Evolutionary conservation across 768 basidiomycete genomes (phyloP).

Genomic region (Crassisporium funariophilum): DNA sequence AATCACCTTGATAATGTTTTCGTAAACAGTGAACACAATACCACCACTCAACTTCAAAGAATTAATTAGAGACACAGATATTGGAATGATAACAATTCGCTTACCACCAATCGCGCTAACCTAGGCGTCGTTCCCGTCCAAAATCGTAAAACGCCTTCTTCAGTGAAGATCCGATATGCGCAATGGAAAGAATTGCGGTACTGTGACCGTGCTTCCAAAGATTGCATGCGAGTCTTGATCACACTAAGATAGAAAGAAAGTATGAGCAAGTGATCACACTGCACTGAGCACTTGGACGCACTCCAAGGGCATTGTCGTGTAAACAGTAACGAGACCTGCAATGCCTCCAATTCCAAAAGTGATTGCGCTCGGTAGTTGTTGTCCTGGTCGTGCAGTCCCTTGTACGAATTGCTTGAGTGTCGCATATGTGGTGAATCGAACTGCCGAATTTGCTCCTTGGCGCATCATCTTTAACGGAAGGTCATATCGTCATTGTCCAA

Average conservation of each 20-base stretch:
- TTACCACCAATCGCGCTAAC: conserved; percentile 78
- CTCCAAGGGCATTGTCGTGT: conserved; percentile 87
- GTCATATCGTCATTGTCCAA: conserved; percentile 2
- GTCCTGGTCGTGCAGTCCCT: conserved; percentile 79
- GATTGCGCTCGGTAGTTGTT: conserved; percentile 80
- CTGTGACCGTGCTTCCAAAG: conserved; percentile 75
- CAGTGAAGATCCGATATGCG: conserved; percentile 90
- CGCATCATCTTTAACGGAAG: conserved; percentile 76
- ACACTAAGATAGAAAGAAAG: conserved; percentile 82
- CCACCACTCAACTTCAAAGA: conserved; percentile 78
- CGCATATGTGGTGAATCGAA: conserved; percentile 93
- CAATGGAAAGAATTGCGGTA: conserved; percentile 97
- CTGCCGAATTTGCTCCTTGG: conserved; percentile 96
- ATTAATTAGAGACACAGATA: conserved; percentile 1
- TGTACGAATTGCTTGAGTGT: conserved; percentile 94
- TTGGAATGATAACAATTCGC: conserved; percentile 28
- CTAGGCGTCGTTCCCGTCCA: conserved; percentile 98
- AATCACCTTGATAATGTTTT: conserved; percentile 67
- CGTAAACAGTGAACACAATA: conserved; percentile 91
- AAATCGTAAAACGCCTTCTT: conserved; percentile 90
- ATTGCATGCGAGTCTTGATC: conserved; percentile 98
- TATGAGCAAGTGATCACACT: not conserved
- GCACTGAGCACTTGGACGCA: conserved; percentile 31
- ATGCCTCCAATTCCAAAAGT: conserved; percentile 95
- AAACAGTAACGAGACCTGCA: conserved; percentile 94